Base-by-base conservation (phyloP, 1,284 basidiomycete species). In the Ustilago tritici region DNA sequence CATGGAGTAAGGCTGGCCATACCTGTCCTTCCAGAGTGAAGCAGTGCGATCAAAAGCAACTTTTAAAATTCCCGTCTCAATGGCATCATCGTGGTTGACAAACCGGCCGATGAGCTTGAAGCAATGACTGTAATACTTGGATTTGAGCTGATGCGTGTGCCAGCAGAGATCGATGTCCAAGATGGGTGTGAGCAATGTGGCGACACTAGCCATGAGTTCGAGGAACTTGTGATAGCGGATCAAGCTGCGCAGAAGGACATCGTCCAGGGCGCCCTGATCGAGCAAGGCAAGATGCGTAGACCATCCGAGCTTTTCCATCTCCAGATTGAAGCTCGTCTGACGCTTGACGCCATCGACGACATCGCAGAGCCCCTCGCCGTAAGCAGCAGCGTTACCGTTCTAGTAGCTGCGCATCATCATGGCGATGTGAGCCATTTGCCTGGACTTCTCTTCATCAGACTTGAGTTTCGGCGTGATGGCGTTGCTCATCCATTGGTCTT, bases 101-200 rank as follows among this genome's bases (percentile, higher is more conserved):
- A 81, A 82, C n/a, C 76, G 76, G 11, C 76, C 80, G 34, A 79
- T 61, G n/a, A 62, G 55, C n/a, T n/a, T 28, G 32, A 71, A 63
- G 7, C 61, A 69, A 31, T 82, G 74, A 10, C 65, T 55, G 52
- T 69, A 64, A 58, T 82, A 83, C 5, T 43, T 31, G 0, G 56
- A 49, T 15, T 61, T 52, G 12, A 83, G 76, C 60, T 76, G 71
- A 47, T 83, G 82, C 2, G 82, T 82, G 49, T 83, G 82, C 78
- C 80, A 83, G 50, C 49, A 59, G 12, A 83, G 74, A 56, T 83
- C 82, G 36, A 83, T 82, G 41, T 83, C 82, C 28, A 83, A 55
- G 8, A 80, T 82, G 1, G 80, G 82, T 41, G 70, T 69, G 12
- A 80, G 66, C 40, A 79, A 47, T 4, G 58, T 58, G 40, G 52